Conservation (phyloP, 2,329 filamentous ascomycete species). For the Helicocarpus griseus region DNA sequence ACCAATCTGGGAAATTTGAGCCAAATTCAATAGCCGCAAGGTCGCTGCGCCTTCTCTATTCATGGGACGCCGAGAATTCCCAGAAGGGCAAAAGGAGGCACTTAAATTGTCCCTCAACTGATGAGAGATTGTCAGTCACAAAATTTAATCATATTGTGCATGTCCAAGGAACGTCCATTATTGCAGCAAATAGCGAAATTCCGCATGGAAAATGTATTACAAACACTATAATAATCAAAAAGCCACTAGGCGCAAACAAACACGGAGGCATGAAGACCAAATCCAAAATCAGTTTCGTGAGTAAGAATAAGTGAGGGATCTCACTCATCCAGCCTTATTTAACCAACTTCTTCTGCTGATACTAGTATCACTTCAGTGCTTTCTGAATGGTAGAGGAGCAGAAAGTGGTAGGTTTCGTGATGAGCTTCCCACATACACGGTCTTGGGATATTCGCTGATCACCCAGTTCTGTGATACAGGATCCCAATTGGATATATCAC, state of each 20-base stretch:
- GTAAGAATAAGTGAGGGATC: background rate
- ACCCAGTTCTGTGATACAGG: constrained; percentile 73
- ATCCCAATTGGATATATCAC: constrained; percentile 87
- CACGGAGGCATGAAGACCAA: background rate
- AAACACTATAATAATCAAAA: background rate
- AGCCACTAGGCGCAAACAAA: background rate
- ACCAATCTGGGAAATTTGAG: too few species aligned
- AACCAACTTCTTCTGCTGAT: background rate
- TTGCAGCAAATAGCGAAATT: background rate
- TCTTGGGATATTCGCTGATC: constrained; percentile 47
- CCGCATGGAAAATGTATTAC: background rate
- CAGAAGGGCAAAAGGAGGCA: too few species aligned
- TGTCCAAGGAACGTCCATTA: background rate
- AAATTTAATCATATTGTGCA: too few species aligned
- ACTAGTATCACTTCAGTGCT: too few species aligned
- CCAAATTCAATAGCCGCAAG: too few species aligned
- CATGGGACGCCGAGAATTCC: too few species aligned
- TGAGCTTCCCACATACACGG: constrained; percentile 49
- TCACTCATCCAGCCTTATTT: background rate
- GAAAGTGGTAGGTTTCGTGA: constrained; percentile 47
- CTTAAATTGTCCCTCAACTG: too few species aligned
- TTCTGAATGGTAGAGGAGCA: constrained; percentile 22
- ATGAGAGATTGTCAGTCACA: too few species aligned
- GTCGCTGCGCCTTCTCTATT: too few species aligned
- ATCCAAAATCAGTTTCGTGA: background rate